Conservation (phyloP, 768 basidiomycete genomes). For the Hirschioporus abietinus region DNA sequence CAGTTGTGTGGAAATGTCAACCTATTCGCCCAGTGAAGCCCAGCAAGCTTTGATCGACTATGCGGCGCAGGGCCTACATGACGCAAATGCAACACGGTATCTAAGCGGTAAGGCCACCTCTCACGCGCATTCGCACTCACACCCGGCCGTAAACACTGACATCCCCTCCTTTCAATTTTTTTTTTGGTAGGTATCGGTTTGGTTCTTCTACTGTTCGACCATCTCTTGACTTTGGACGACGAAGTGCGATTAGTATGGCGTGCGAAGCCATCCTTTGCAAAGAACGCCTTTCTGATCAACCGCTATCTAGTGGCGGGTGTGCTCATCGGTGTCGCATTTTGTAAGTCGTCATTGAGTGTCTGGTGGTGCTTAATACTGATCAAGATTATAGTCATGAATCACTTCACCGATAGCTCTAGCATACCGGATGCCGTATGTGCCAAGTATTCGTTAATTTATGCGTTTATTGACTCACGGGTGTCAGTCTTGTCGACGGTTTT, state of each 20-base stretch:
- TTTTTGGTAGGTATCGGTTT: constrained; percentile 26
- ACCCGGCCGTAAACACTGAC: background rate
- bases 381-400: background rate
- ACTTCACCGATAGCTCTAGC: background rate
- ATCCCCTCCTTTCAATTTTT: background rate
- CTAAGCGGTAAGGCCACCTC: constrained; percentile 15
- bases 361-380: background rate
- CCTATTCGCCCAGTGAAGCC: background rate
- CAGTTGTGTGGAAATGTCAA: background rate
- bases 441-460: background rate
- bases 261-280: constrained; percentile 30
- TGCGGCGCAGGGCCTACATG: background rate
- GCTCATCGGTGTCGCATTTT: constrained; percentile 21
- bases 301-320: constrained; percentile 31
- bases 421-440: constrained; percentile 4
- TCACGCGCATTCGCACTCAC: no score
- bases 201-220: constrained; percentile 35
- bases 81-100: constrained; percentile 17
- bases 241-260: constrained; percentile 38
- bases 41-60: background rate
- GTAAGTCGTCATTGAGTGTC: constrained; percentile 14
- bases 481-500: background rate
- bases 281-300: constrained; percentile 34
- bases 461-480: background rate
- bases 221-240: constrained; percentile 33